Evolutionary conservation across 192 early-diverging fungal species (phyloP), one percentile per base, ranked within the genome.

Genomic region (Rhizoclosmatium sp.): DNA sequence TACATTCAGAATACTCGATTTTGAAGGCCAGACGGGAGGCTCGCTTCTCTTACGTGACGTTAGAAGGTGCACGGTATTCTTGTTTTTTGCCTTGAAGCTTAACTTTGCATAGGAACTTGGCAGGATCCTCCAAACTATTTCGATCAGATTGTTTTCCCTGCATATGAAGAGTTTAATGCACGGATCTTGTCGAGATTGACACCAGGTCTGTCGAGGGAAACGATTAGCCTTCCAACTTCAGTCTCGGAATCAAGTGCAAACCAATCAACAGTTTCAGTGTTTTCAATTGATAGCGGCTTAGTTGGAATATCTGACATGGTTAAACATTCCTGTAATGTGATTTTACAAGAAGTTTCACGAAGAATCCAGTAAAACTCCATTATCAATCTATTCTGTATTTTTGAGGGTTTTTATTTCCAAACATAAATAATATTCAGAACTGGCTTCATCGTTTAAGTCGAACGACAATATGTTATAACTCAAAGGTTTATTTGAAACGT

Each of bases 11-110:
- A 1, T 91, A 89, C 71, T 81, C 84, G 14, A 89, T 87, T 3
- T 78, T 96, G 48, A 91, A 93, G 68, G 51, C 81, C 12, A 82
- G 95, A 19, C 80, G 95, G 39, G 89, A 90, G 46, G 81, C 80
- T 2, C 84, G 95, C n/a, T 54, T 82, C 16, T 90, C 85, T 41
- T 97, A 96, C 80, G 80, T 85, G 16, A 96, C 94, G n/a, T 71
- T 90, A 7, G 92, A 95, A 82, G 95, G 95, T n/a, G 73, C 81
- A 84, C 42, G 16, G 12, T 44, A 47, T 62, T 44, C 12, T 31
- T 0, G 1, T 74, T 79, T 59, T 77, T 14, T 59, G 1, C 31
- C 31, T 31, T 31, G 31, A 31, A 31, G 31, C 31, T 31, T 31
- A 31, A 31, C 31, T 31, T 31, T 31, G 31, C 31, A 31, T 31